These are phyloP conservation scores for Cladophialophora carrionii DNA, from an alignment of 2,329 filamentous ascomycete species.

Conservation along the genomic window DNA sequence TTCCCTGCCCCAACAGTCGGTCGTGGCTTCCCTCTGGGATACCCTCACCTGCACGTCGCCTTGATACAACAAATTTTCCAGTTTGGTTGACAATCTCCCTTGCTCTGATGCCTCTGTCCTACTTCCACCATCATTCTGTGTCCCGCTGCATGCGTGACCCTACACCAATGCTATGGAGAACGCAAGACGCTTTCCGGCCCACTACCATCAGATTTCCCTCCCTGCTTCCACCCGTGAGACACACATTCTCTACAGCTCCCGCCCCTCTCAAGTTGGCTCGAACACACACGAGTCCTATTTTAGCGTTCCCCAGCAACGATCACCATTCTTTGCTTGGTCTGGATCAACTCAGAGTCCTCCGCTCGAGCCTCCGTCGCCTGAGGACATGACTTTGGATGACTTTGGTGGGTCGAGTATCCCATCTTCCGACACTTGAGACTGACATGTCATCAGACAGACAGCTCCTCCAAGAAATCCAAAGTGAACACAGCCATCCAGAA, in stretches of 20 bases:
- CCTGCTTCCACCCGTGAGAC: conserved; percentile 15
- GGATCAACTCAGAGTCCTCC: neutral
- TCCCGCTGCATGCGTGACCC: conserved; percentile 3
- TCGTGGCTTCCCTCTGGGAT: conserved; percentile 10
- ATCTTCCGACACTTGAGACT: neutral
- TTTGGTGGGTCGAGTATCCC: conserved; percentile 30
- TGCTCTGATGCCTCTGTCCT: conserved; percentile 15
- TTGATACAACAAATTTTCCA: conserved; percentile 20
- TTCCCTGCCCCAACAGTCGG: neutral
- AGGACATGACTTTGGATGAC: conserved; percentile 31
- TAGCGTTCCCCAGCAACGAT: conserved; percentile 5
- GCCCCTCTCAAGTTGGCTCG: neutral
- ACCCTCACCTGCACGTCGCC: conserved; percentile 19
- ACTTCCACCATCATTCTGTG: conserved; percentile 1
- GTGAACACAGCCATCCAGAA: neutral
- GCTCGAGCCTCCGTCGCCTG: conserved; percentile 9
- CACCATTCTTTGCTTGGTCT: conserved; percentile 7
- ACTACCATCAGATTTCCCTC: conserved; percentile 3
- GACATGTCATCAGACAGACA: conserved; percentile 27
- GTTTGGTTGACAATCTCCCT: conserved; percentile 22
- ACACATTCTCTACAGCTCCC: neutral
- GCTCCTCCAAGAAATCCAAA: conserved; percentile 25
- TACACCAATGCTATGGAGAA: conserved; percentile 23
- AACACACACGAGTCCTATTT: neutral
- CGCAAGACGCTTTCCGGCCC: conserved; percentile 15